Base-by-base conservation (phyloP, 176 grass and related monocot genomes). In the Dactylis glomerata region DNA sequence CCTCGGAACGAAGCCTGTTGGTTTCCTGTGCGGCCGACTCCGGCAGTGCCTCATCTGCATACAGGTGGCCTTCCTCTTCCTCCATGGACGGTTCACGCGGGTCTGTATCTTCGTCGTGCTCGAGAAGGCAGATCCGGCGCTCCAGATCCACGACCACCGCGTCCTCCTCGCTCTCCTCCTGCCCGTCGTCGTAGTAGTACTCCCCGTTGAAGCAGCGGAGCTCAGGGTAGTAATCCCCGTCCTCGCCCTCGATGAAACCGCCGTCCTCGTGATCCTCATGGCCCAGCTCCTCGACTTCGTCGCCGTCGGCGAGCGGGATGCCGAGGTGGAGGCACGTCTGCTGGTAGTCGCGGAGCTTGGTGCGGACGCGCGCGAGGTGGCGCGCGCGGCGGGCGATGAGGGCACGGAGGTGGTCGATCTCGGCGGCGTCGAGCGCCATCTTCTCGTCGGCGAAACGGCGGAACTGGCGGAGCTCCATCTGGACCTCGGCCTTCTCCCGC, bases 401-500 rank as follows among this genome's bases (percentile, higher is more conserved):
- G 78, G 81, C 91, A 5, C 88, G 93, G 24, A 99, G 85, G 63
- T 81, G 61, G 32, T 75, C 57, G 78, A 99, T 63, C 68, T 99
- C 93, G 52, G 82, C 68, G 49, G 88, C 85, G 82, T 96, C 91
- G 68, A 96, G 91, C 4, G 86, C 88, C 93, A 99, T 99, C 89
- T 91, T 93, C 87, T 99, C 96, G 74, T 99, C 96, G 34, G 96
- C 91, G 65, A 94, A 96, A 69, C 93, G 89, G 76, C 94, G 91
- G 86, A 96, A 96, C 90, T 99, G 96, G 78, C 96, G 93, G 58
- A 92, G 89, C 77, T 99, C 96, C 96, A 99, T 96, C 88, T 93
- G 89, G 19, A 90, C 90, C 83, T 96, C 96, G 28, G 93, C 96
- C 84, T 99, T 99, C 41, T 96, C 96, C n/a, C 89, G 85, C 90